Evolutionary conservation across 1,139 yeast genomes (phyloP).

Genomic region (Candida anutae): DNA sequence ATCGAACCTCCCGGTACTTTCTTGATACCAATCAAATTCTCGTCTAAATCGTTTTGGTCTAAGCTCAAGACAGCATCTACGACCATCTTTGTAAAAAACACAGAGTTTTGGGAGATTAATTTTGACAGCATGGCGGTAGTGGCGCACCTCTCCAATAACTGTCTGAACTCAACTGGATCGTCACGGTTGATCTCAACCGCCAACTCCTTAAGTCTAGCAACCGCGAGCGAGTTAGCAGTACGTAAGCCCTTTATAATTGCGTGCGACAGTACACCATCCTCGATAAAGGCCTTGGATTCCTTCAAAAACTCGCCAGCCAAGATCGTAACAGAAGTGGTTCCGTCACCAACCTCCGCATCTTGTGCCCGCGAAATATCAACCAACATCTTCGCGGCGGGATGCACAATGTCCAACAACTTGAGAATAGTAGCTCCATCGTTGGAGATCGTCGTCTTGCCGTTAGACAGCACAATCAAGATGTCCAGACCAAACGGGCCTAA

Average conservation of each 20-base stretch:
- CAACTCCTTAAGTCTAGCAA: conserved; percentile 62
- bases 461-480: conserved; percentile 74
- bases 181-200: conserved; percentile 58
- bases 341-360: conserved; percentile 99
- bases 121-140: conserved; percentile 97
- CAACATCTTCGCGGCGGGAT: conserved; percentile 93
- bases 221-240: conserved; percentile 73
- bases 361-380: conserved; percentile 95
- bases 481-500: conserved; percentile 97
- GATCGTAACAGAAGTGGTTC: conserved; percentile 92
- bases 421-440: conserved; percentile 98
- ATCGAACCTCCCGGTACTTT: conserved; percentile 95
- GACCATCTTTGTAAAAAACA: conserved; percentile 89
- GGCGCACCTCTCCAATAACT: conserved; percentile 85
- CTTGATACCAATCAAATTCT: conserved; percentile 85
- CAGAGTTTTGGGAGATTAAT: conserved; percentile 77
- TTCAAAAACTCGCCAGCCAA: conserved; percentile 91
- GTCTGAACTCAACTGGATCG: conserved; percentile 50
- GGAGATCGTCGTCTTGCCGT: conserved; percentile 87
- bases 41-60: conserved; percentile 81
- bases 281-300: conserved; percentile 84
- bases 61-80: conserved; percentile 89
- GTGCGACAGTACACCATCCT: conserved; percentile 92
- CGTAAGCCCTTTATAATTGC: conserved; percentile 83
- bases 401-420: conserved; percentile 88